Evolutionary conservation across 2,329 filamentous ascomycete genomes (phyloP), one percentile per base, ranked within the genome.

Genomic region (Neospermospora avenae): DNA sequence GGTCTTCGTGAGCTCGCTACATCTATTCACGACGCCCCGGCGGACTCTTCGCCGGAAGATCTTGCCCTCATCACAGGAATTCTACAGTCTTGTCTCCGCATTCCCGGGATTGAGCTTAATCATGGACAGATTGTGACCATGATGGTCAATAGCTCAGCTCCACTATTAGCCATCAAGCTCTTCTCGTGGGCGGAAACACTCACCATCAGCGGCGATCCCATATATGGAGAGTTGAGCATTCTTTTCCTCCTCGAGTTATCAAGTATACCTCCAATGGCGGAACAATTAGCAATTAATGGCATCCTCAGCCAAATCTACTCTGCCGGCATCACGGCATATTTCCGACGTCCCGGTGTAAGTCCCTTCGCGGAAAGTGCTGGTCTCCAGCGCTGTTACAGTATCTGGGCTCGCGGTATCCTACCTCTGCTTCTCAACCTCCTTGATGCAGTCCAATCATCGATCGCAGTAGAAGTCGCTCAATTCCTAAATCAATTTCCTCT

Each of bases 101-200:
- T 96, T 31, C 90, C 91, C 0, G 87, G 88, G 51, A 87, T 91
- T 61, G 85, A 89, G 57, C 83, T 89, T 65, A 84, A 86, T 52
- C 85, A 89, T 63, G 80, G 83, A 14, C 87, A 91, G 67, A 83
- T 93, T 39, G 80, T 91, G 56, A 84, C 86, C 69, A 86, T 87
- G 65, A 80, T 91, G 78, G 79, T 83, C 1, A 84, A 84, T 49
- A 86, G 92, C 71, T 86, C 89, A 64, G 87, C 88, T 0, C 82
- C 91, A 48, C 89, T 93, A 69, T 89, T 92, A 62, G 93, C 92
- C 0, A 87, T 88, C 5, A 91, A 90, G 35, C 81, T 99, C 4
- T 98, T 93, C 75, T 96, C 92, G 0, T 99, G 95, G 95, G 85
- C 93, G 3, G 92, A 98, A 73, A 86, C 88, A 66, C 81, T 98